Evolutionary conservation across 208 protist genomes (phyloP), one percentile per base, ranked within the genome.

Genomic region (Wallacemonas collosoma): DNA sequence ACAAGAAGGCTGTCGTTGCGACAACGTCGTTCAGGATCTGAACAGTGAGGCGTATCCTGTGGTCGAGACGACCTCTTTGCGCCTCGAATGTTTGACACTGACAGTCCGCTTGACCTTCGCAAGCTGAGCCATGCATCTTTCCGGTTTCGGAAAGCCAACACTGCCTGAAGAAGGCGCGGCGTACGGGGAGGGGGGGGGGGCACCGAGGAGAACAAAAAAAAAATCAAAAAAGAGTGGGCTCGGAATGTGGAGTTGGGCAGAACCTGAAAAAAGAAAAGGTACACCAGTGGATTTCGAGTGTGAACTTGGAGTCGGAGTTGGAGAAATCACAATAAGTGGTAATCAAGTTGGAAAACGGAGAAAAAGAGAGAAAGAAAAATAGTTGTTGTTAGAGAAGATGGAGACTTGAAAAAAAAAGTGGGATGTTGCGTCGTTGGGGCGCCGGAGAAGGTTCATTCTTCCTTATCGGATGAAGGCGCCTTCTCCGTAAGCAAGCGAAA

Each of bases 221-320:
- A 58, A 45, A 35, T 8, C 5, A 68, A 43, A 7, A 43, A 11
- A 39, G 45, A 55, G 39, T 39, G 53, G 7, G 66, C 56, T 36
- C 12, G n/a, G 53, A 14, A 71, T 15, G 39, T 41, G 40, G 43
- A 14, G 47, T 26, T 26, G 26, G 26, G 26, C 39, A 71, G 56
- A 71, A 61, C 39, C 53, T 57, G 66, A 73, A 45, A 73, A 58
- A 14, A 41, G 43, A 74, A 74, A 68, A 68, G 62, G 45, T 58
- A 61, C 56, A 68, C 74, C 41, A 68, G 14, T 48, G 40, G 14
- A 17, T 51, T 39, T 55, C 8, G 12, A 53, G 14, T 72, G 68
- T 35, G 41, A 40, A 38, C 50, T 78, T 56, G 39, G n/a, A 9
- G 8, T 6, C 45, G 72, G 26, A 50, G 50, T 68, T 54, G 38